Conservation (phyloP, 495 filamentous ascomycete genomes). For the Penicilliopsis zonata region DNA sequence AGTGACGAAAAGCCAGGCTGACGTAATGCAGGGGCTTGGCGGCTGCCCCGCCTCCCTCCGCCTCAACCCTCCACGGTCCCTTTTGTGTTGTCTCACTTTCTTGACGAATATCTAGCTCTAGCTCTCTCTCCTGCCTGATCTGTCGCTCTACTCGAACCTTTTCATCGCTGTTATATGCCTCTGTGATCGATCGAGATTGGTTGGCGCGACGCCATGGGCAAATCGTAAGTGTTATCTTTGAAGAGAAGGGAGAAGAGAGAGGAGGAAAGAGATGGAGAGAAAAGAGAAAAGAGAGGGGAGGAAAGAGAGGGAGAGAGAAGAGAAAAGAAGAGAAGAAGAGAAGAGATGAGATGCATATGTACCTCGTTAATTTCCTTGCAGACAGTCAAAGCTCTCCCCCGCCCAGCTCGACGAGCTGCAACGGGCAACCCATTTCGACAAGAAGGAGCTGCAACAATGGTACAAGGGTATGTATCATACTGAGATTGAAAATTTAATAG, state of each 20-base stretch:
- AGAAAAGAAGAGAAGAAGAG: background rate
- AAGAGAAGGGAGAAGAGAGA: background rate
- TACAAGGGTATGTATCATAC: conserved; percentile 66
- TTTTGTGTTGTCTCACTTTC: no score
- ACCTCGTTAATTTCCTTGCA: conserved; percentile 14
- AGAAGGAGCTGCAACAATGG: conserved; percentile 99
- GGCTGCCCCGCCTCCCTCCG: no score
- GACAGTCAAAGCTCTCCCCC: conserved; percentile 89
- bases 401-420: conserved; percentile 91
- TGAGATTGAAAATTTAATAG: background rate
- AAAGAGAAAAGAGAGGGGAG: background rate
- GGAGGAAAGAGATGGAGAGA: background rate
- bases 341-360: background rate
- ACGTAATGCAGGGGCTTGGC: no score
- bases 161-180: no score
- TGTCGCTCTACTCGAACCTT: no score
- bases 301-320: no score
- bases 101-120: no score
- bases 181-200: no score
- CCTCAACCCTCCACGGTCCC: no score
- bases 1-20: no score
- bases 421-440: conserved; percentile 95
- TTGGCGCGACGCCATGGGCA: conserved; percentile 33
- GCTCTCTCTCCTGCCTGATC: no score
- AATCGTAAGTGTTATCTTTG: conserved; percentile 26